Base-by-base conservation (phyloP, 257 asterid species). In the Rehmannia glutinosa region DNA sequence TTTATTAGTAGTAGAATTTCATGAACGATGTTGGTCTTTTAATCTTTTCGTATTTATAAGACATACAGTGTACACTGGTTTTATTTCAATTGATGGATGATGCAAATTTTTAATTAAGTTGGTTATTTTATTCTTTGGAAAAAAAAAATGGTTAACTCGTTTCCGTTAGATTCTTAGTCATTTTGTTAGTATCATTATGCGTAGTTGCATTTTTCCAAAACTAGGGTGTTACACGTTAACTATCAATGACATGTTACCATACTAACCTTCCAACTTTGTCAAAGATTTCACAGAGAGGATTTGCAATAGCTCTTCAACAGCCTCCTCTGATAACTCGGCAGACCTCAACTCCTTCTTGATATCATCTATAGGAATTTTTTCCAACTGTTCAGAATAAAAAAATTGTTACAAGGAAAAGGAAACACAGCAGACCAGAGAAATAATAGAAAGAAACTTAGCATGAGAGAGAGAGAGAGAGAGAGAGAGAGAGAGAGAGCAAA, bases 361-460 rank as follows among this genome's bases (percentile, higher is more conserved):
- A 28, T 94, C 97, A 78, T 88, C 97, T 20, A 88, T 73, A 30
- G 97, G 91, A 76, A 94, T 91, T 91, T 94, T 94, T 75, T 87
- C 97, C 62, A 93, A 79, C 99, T 94, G 84, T 65, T 70, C 32
- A 41, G 53, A 64, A 72, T 11, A 3, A 53, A 5, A 47, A 46
- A 7, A 46, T n/a, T n/a, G n/a, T n/a, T n/a, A n/a, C n/a, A 51
- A 23, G 60, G 30, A 46, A 28, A 16, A 41, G 51, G 42, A 71
- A 53, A 38, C 56, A 17, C 24, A 35, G 28, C 21, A 65, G 52
- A 50, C 8, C 21, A 71, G 23, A 71, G 58, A 68, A 59, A 33
- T 59, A 49, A 33, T 20, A 63, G 30, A 73, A 17, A 24, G 35
- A 23, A 27, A 5, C 8, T 21, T 38, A 36, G 41, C 59, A 54